Evolutionary conservation across 2,329 filamentous ascomycete species (phyloP).

Genomic region (Talaromyces sp.): DNA sequence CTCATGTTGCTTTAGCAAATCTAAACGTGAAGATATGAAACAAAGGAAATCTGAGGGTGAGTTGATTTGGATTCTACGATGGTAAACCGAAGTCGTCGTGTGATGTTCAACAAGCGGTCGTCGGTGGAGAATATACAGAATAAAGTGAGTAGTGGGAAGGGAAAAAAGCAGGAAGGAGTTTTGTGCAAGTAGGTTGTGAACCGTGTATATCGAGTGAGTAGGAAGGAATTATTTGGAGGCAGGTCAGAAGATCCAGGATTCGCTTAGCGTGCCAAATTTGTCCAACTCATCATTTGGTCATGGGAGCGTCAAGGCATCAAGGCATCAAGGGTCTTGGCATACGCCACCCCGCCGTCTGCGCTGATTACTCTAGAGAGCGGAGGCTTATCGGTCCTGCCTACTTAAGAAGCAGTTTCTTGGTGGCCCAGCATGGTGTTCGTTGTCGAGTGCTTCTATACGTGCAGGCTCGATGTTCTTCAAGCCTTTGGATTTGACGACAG

Average conservation of each 20-base stretch:
- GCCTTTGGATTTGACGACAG: constrained; percentile 91
- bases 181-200: neutral
- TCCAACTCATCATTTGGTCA: constrained; percentile 6
- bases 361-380: neutral
- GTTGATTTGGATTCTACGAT: constrained; percentile 16
- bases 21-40: constrained; percentile 16
- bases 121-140: neutral
- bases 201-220: neutral
- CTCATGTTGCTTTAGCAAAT: constrained; percentile 31
- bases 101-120: neutral
- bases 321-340: constrained; percentile 14
- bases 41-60: constrained; percentile 17
- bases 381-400: neutral
- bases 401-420: neutral
- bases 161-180: neutral
- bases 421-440: constrained; percentile 20
- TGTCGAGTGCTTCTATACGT: constrained; percentile 14
- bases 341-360: constrained; percentile 6
- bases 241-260: constrained; percentile 18
- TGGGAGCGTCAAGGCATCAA: constrained; percentile 5
- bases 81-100: neutral
- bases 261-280: constrained; percentile 21
- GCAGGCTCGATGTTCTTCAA: constrained; percentile 90
- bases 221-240: neutral
- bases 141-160: neutral